A percentile compares a stretch with the other conserved stretches of the same genome.
Conservation (phyloP, 73 alveolate genomes). For the Blepharisma japonicum region DNA sequence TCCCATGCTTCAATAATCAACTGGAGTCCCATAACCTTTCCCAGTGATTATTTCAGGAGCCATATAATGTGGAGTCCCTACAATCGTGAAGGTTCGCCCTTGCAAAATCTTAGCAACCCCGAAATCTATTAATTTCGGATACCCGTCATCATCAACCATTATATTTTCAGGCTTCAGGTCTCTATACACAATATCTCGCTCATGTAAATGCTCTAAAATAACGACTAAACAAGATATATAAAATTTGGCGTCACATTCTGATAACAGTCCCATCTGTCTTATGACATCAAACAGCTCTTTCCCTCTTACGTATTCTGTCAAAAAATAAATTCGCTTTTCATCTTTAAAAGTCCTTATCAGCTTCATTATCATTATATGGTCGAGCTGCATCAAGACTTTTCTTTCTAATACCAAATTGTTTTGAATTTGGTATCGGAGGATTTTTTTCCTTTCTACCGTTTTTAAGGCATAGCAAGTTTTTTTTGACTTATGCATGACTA, state of each 20-base stretch:
- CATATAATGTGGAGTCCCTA: conserved; percentile 33
- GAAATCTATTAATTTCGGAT: too few species aligned
- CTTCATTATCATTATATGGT: conserved; percentile 63
- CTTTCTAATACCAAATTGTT: conserved; percentile 58
- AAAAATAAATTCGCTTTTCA: conserved; percentile 49
- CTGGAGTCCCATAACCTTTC: too few species aligned
- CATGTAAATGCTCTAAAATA: too few species aligned
- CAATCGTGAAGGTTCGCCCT: not conserved
- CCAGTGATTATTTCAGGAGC: conserved; percentile 23
- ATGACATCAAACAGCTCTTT: conserved; percentile 37
- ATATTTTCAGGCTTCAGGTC: too few species aligned
- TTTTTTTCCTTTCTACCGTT: conserved; percentile 49
- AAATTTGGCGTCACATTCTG: too few species aligned
- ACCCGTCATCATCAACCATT: too few species aligned
- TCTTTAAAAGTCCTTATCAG: conserved; percentile 59
- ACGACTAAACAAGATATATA: too few species aligned
- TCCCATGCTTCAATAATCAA: too few species aligned
- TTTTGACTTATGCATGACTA: conserved; percentile 46
- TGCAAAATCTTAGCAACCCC: too few species aligned
- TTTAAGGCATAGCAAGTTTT: conserved; percentile 56
- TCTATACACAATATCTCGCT: too few species aligned
- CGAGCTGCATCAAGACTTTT: conserved; percentile 52
- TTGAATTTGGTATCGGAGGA: not conserved
- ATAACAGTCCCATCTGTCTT: not conserved
- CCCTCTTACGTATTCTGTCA: conserved; percentile 54